Evolutionary conservation across 1,284 basidiomycete species (phyloP), one percentile per base, ranked within the genome.

Genomic region (Apiotrichum gamsii): DNA sequence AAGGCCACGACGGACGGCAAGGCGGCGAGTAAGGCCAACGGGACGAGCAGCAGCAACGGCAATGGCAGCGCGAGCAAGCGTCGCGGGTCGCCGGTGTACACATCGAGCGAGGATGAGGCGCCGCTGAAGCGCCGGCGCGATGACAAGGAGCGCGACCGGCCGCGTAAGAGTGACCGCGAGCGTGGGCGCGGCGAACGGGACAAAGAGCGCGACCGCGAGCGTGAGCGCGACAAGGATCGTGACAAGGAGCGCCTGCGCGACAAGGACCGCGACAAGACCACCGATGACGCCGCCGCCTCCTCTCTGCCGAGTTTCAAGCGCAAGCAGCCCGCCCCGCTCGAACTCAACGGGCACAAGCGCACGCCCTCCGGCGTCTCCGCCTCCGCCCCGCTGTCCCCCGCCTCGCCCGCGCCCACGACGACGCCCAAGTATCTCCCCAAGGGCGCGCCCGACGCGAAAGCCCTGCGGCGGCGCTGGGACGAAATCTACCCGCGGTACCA

Each of bases 401-500:
- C n/a, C n/a, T 24, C 23, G 8, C 28, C 20, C 13, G 20, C 43
- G 8, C 13, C 2, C 37, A 49, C 34, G 36, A n/a, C n/a, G n/a
- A n/a, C n/a, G n/a, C n/a, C n/a, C n/a, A n/a, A n/a, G n/a, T n/a
- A n/a, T n/a, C n/a, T n/a, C n/a, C n/a, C n/a, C n/a, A n/a, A n/a
- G n/a, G n/a, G n/a, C n/a, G n/a, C n/a, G n/a, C 39, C 35, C 5
- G 57, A 61, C 39, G 51, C 59, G 9, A 59, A 62, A 25, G 33
- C 43, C 1, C 52, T 69, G 18, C 47, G 65, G 18, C 59, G 64
- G 13, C 44, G 65, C 30, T 70, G 67, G 48, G 67, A 64, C 45
- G 60, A 64, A 49, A 58, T 70, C 10, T 65, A 58, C 40, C 60
- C 64, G 2, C 57, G 59, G 15, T 69, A 70, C 52, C 50, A 65